phyloP scores from a whole-genome alignment of 23 red algal genomes.

The Pyropia yezoensis region DNA sequence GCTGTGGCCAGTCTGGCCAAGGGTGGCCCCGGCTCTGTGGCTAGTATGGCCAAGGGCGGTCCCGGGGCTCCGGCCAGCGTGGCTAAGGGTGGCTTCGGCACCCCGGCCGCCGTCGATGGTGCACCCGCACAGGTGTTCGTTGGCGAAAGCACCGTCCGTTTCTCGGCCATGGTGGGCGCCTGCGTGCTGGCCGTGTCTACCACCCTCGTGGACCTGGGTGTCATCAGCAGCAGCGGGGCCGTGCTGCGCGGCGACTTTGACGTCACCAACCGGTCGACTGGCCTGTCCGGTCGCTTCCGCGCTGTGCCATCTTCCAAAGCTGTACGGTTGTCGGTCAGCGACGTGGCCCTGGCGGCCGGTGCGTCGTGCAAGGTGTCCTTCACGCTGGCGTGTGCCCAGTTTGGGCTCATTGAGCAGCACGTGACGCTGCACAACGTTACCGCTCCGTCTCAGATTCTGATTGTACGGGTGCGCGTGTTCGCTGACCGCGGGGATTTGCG shows the following conservation, averaged over 20 bases:
- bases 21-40: no score
- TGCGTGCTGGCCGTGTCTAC: not conserved
- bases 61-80: no score
- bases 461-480: no score
- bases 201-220: slow-evolving; percentile 7
- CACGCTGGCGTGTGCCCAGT: no score
- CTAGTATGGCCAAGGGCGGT: no score
- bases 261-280: slow-evolving; percentile 4
- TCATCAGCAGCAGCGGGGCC: not conserved
- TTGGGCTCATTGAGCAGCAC: no score
- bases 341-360: not conserved
- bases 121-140: slow-evolving; percentile 4
- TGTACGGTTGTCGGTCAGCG: slow-evolving; percentile 2
- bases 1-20: no score
- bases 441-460: no score
- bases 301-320: not conserved
- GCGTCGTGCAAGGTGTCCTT: not conserved
- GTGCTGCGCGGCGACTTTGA: not conserved
- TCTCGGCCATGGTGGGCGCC: slow-evolving; percentile 10
- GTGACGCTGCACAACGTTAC: no score
- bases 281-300: not conserved
- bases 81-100: no score
- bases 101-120: not conserved
- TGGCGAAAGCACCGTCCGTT: slow-evolving; percentile 10
- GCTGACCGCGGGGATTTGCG: no score